A percentile compares a stretch with the other conserved stretches of the same genome.
Evolutionary conservation across 1,284 basidiomycete species (phyloP).

Genomic region (Ceratorhiza oryzae-sativae): DNA sequence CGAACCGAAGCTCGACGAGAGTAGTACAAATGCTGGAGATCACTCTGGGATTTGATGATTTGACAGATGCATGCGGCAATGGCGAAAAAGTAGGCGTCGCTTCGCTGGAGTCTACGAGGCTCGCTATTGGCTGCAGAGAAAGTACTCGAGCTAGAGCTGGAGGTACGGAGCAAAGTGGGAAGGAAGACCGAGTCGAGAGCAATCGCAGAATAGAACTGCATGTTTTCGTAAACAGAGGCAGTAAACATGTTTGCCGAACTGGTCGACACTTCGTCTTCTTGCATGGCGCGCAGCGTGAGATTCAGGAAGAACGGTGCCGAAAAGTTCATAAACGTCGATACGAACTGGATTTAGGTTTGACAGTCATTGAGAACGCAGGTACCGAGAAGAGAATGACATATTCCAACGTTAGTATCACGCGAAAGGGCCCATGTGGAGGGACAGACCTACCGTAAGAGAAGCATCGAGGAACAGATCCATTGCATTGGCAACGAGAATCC

Average conservation of each 20-base stretch:
- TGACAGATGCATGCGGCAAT: constrained; percentile 40
- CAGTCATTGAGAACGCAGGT: background rate
- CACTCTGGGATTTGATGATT: constrained; percentile 39
- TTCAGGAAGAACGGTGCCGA: constrained; percentile 36
- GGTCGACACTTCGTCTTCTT: constrained; percentile 1
- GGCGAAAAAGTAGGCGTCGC: constrained; percentile 41
- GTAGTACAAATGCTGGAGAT: constrained; percentile 41
- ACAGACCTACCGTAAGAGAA: constrained; percentile 33
- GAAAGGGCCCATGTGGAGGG: constrained; percentile 10
- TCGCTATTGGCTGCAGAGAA: background rate
- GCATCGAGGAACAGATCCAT: constrained; percentile 38
- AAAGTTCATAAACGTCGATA: constrained; percentile 36
- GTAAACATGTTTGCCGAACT: constrained; percentile 19
- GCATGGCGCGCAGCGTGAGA: constrained; percentile 24
- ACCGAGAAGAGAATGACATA: background rate
- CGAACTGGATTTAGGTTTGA: background rate
- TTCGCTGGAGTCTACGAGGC: constrained; percentile 26
- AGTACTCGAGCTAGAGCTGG: background rate
- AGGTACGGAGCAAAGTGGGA: constrained; percentile 10
- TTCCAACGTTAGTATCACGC: background rate
- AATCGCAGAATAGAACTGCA: constrained; percentile 27
- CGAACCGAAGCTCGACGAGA: constrained; percentile 38
- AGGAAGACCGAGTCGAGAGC: constrained; percentile 31
- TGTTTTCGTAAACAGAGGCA: constrained; percentile 4
- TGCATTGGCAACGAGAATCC: constrained; percentile 40